Conservation (phyloP, 768 basidiomycete genomes). For the Hypholoma fasciculare region DNA sequence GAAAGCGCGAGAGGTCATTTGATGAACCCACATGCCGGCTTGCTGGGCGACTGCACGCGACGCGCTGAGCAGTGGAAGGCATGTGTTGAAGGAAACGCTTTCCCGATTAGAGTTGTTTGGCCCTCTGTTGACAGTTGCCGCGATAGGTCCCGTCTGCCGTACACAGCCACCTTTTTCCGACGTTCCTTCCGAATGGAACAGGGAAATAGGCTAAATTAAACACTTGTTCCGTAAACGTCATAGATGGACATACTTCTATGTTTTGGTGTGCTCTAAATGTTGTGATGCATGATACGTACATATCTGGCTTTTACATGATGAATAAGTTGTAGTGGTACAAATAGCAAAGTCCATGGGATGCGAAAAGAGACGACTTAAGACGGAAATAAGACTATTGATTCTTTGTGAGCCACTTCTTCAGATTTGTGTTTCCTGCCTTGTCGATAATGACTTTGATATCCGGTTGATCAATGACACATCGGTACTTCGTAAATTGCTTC, state of each 20-base stretch:
- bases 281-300: background rate
- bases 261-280: background rate
- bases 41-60: background rate
- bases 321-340: background rate
- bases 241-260: background rate
- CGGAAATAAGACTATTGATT: slow-evolving; percentile 10
- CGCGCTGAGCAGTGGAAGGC: background rate
- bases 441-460: slow-evolving; percentile 72
- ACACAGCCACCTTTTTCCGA: background rate
- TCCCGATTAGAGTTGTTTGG: no score
- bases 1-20: slow-evolving; percentile 12
- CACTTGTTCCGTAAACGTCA: background rate
- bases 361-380: background rate
- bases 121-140: background rate
- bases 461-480: slow-evolving; percentile 61
- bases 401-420: slow-evolving; percentile 81
- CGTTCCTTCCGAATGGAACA: background rate
- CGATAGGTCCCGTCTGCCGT: background rate
- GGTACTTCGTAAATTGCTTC: slow-evolving; percentile 76
- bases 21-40: slow-evolving; percentile 14
- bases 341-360: background rate
- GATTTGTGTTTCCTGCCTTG: slow-evolving; percentile 61
- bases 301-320: background rate
- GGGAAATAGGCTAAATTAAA: no score
- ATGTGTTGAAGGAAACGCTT: background rate